Conservation (phyloP, 2,329 filamentous ascomycete species). For the Fusarium guadeloupense region DNA sequence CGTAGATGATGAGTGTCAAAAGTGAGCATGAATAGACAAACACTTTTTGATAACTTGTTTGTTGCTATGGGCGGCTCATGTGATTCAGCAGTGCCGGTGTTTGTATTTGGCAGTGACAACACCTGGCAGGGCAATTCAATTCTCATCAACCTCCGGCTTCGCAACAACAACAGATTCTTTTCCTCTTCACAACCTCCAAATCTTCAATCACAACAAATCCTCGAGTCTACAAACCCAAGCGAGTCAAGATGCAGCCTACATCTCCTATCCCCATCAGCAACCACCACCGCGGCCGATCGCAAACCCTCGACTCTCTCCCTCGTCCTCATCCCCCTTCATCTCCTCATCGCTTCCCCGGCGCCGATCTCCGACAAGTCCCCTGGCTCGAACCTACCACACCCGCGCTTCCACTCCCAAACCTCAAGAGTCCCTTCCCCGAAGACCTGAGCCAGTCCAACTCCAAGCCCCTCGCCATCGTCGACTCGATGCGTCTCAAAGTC, state of each 20-base stretch:
- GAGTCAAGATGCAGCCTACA: background rate
- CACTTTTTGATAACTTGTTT: background rate
- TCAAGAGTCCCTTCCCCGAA: too few species aligned
- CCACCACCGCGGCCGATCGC: background rate
- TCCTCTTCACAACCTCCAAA: background rate
- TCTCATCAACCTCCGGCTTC: background rate
- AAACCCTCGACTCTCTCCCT: background rate
- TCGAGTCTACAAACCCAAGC: background rate
- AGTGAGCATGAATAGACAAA: background rate
- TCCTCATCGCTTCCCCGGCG: background rate
- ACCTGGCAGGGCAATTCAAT: background rate
- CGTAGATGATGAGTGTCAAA: background rate
- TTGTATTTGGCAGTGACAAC: background rate
- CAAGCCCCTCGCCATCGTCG: conserved; percentile 13
- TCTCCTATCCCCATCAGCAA: background rate
- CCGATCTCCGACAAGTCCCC: background rate
- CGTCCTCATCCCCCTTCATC: background rate
- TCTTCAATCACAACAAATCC: background rate
- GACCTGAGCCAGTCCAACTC: too few species aligned
- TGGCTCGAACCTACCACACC: background rate
- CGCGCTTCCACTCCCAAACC: background rate
- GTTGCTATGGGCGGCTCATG: background rate
- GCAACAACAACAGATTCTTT: too few species aligned
- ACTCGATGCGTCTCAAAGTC: conserved; percentile 14
- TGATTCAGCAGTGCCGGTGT: background rate